Conservation (phyloP, 352 stramenopile genomes). For the Globisporangium paroecandrum region DNA sequence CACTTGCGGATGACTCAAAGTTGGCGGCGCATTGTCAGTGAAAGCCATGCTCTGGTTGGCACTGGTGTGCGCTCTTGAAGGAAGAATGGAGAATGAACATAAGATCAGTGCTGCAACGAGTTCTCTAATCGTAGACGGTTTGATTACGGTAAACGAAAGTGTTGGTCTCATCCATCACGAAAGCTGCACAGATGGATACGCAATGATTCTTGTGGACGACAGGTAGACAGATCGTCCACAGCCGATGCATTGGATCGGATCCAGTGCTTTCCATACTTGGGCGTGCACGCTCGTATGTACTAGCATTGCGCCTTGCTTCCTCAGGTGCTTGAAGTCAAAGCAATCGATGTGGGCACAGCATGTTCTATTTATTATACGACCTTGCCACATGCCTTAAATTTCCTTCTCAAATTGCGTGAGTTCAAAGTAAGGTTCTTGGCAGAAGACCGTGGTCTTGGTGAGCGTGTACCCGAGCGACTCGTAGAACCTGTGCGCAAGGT, state of each 20-base stretch:
- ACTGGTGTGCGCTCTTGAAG: neutral
- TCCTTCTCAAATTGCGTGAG: slow-evolving; percentile 24
- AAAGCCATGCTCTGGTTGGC: neutral
- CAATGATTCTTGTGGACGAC: neutral
- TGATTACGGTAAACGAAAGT: neutral
- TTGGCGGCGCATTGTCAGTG: neutral
- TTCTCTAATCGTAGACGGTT: too few relatives aligned
- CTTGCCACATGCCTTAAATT: neutral
- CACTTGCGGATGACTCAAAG: neutral
- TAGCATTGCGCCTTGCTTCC: too few relatives aligned
- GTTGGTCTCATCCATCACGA: neutral
- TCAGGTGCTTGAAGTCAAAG: neutral
- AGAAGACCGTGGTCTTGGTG: slow-evolving; percentile 13
- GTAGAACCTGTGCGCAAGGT: slow-evolving; percentile 18
- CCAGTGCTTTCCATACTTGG: neutral
- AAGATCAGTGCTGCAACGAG: neutral
- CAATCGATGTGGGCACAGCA: neutral
- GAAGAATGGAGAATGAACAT: neutral
- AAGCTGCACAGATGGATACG: neutral
- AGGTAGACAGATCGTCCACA: neutral
- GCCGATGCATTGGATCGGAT: neutral
- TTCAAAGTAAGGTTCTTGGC: slow-evolving; percentile 24
- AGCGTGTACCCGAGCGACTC: slow-evolving; percentile 18
- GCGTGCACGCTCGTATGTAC: neutral
- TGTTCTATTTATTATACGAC: neutral